phyloP scores from a whole-genome alignment of 257 asterid species.

The Coffea canephora region DNA sequence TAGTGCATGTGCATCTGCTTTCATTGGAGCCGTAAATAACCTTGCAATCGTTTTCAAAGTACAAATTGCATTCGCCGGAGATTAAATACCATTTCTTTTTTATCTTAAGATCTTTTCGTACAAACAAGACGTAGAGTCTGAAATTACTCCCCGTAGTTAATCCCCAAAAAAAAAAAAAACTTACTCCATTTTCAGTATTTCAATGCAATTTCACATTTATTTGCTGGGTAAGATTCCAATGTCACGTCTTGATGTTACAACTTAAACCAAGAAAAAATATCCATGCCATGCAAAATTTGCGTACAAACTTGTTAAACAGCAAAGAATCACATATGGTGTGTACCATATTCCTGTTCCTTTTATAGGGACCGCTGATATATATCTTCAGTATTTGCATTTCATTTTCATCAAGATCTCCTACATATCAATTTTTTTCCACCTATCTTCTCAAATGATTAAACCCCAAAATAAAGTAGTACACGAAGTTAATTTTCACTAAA shows the following conservation, averaged over 20 bases:
- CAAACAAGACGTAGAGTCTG: neutral
- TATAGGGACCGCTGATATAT: neutral
- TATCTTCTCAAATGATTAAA: neutral
- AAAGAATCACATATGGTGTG: no score
- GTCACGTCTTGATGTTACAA: neutral
- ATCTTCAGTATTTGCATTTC: neutral
- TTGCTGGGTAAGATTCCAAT: neutral
- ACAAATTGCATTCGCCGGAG: neutral
- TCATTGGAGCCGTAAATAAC: neutral
- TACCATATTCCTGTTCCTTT: no score
- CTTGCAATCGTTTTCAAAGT: neutral
- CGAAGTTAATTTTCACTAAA: neutral
- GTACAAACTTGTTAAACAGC: neutral
- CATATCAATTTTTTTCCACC: neutral
- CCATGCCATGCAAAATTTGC: neutral
- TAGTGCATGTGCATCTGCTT: conserved; percentile 11
- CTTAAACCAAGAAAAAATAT: neutral
- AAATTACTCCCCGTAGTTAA: no score
- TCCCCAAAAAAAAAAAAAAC: neutral
- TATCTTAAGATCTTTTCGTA: neutral
- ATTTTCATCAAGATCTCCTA: neutral
- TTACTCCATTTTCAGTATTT: neutral
- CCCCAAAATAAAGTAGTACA: neutral
- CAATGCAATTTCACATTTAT: neutral
- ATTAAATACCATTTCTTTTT: neutral